Evolutionary conservation across 1,284 basidiomycete genomes (phyloP).

Genomic region (Sanguinoderma infundibulare): DNA sequence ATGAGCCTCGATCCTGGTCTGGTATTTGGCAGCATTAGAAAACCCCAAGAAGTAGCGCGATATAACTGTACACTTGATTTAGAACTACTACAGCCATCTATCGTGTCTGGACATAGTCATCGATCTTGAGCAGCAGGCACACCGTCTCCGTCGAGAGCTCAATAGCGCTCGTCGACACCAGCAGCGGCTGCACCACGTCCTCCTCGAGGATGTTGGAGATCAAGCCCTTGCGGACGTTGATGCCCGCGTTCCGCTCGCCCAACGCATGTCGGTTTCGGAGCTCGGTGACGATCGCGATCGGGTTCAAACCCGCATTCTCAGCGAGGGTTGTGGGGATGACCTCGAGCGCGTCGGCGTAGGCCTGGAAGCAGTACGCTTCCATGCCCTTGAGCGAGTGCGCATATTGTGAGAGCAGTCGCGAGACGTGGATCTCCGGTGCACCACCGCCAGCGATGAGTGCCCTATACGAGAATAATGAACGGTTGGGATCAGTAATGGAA

Average conservation of each 20-base stretch:
- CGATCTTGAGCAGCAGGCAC: slow-evolving; percentile 94
- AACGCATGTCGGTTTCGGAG: slow-evolving; percentile 95
- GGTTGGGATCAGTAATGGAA: neutral
- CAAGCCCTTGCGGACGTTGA: slow-evolving; percentile 97
- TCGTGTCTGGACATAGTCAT: slow-evolving; percentile 90
- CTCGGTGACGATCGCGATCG: slow-evolving; percentile 98
- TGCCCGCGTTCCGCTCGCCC: slow-evolving; percentile 94
- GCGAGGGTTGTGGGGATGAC: slow-evolving; percentile 98
- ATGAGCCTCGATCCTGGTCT: neutral
- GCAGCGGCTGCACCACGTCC: slow-evolving; percentile 94
- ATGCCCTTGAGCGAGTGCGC: slow-evolving; percentile 96
- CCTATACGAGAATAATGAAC: slow-evolving; percentile 44
- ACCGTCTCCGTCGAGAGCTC: slow-evolving; percentile 98
- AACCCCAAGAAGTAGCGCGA: slow-evolving; percentile 14
- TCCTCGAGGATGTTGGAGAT: slow-evolving; percentile 98
- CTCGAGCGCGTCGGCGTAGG: slow-evolving; percentile 97
- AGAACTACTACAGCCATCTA: slow-evolving; percentile 36
- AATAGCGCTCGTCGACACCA: slow-evolving; percentile 95
- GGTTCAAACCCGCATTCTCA: slow-evolving; percentile 98
- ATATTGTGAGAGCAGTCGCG: slow-evolving; percentile 90
- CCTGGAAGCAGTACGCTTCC: slow-evolving; percentile 99
- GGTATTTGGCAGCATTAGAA: slow-evolving; percentile 3
- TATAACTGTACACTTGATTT: slow-evolving; percentile 26
- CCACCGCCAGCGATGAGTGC: slow-evolving; percentile 97
- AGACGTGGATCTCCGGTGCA: slow-evolving; percentile 98